Conservation (phyloP, 805 yeast species). For the Kluyveromyces nonfermentans region DNA sequence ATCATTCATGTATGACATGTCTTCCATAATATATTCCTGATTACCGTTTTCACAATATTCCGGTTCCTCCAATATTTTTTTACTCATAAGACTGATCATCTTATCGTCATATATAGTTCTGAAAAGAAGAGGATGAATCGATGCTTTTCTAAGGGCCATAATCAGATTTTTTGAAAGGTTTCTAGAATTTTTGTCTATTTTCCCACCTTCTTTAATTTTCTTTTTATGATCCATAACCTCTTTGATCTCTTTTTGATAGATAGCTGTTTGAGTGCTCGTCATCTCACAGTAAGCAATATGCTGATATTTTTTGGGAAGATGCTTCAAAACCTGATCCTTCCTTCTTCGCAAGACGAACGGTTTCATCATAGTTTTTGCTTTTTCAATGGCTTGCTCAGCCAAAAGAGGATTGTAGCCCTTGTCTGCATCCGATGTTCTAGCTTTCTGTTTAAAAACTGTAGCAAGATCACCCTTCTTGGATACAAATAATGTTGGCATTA, state of each 20-base stretch:
- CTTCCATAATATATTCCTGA: slow-evolving; percentile 70
- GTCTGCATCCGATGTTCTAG: slow-evolving; percentile 51
- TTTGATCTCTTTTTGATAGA: slow-evolving; percentile 55
- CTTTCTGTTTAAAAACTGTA: slow-evolving; percentile 79
- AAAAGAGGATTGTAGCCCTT: slow-evolving; percentile 64
- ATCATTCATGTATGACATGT: slow-evolving; percentile 92
- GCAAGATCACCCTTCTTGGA: slow-evolving; percentile 76
- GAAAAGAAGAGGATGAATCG: slow-evolving; percentile 85
- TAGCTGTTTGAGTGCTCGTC: slow-evolving; percentile 39
- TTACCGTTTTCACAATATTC: slow-evolving; percentile 68
- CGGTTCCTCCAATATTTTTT: slow-evolving; percentile 70
- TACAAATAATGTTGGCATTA: slow-evolving; percentile 72
- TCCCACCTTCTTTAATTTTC: slow-evolving; percentile 20
- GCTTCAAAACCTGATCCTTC: slow-evolving; percentile 84
- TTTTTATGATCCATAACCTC: slow-evolving; percentile 27
- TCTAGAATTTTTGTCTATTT: slow-evolving; percentile 29
- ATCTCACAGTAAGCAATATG: slow-evolving; percentile 57
- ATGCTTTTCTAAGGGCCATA: slow-evolving; percentile 86
- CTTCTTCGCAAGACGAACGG: slow-evolving; percentile 91
- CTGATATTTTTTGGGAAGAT: slow-evolving; percentile 72
- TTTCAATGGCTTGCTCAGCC: slow-evolving; percentile 82
- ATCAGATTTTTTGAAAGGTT: slow-evolving; percentile 49
- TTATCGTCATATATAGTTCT: slow-evolving; percentile 53
- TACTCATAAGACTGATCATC: slow-evolving; percentile 56
- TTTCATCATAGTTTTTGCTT: slow-evolving; percentile 97